These are phyloP conservation scores for Lactifluus hygrophoroides DNA, from an alignment of 768 basidiomycete species.

Conservation along the genomic window DNA sequence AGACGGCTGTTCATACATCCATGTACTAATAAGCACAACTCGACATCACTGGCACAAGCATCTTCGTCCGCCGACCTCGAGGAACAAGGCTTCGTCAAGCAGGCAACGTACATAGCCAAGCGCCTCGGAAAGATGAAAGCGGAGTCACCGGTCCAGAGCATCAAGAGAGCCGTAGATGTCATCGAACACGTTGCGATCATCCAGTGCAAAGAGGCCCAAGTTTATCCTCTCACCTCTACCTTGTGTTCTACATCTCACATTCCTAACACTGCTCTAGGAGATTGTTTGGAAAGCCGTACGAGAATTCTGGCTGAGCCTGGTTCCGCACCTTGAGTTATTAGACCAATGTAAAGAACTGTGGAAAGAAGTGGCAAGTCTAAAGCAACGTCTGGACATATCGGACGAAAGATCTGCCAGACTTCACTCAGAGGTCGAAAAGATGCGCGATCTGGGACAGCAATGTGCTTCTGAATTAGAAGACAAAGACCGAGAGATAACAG, in stretches of 20 bases:
- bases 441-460: background rate
- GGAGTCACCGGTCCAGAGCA: background rate
- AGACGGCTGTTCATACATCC: conserved; percentile 3
- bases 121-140: background rate
- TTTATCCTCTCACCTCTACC: background rate
- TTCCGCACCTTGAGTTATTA: background rate
- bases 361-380: background rate
- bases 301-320: conserved; percentile 9
- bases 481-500: background rate
- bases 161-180: conserved; percentile 5
- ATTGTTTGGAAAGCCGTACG: conserved; percentile 13
- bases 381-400: background rate
- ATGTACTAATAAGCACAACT: background rate
- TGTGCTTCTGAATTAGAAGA: background rate
- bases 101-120: conserved; percentile 8
- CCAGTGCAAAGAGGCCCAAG: conserved; percentile 9
- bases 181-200: conserved; percentile 7
- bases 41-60: background rate
- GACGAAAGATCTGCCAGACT: background rate
- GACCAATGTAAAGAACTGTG: background rate
- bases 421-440: background rate
- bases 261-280: background rate
- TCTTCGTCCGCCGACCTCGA: background rate
- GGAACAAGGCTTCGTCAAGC: conserved; percentile 2
- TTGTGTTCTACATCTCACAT: background rate